These are phyloP conservation scores for Panicum virgatum DNA, from an alignment of 202 grass and related monocot genomes.

Conservation along the genomic window DNA sequence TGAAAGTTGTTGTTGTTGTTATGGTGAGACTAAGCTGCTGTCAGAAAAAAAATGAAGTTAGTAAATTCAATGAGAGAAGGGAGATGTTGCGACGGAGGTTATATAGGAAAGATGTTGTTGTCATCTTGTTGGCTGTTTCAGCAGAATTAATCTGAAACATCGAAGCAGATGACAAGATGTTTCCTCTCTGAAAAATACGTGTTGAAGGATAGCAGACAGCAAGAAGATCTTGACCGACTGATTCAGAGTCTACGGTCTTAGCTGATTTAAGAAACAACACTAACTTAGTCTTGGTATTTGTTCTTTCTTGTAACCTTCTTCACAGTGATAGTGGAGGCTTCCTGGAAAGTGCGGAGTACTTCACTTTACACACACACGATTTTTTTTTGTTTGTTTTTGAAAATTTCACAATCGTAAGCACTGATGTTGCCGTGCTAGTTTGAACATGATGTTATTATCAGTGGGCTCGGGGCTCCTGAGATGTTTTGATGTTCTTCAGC, in stretches of 20 bases:
- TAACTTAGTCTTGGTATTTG: neutral
- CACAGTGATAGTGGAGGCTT: neutral
- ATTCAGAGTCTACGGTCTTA: slow-evolving; percentile 37
- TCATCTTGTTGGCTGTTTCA: slow-evolving; percentile 17
- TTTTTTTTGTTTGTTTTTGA: neutral
- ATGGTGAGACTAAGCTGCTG: neutral
- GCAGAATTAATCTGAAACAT: slow-evolving; percentile 46
- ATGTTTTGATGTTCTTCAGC: neutral
- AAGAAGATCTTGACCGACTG: slow-evolving; percentile 24
- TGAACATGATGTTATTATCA: neutral
- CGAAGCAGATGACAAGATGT: slow-evolving; percentile 44
- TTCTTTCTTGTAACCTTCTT: slow-evolving; percentile 33
- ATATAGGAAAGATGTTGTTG: slow-evolving; percentile 28
- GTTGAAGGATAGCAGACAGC: slow-evolving; percentile 11
- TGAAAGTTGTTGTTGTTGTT: neutral
- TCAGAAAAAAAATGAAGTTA: neutral
- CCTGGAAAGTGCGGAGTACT: slow-evolving; percentile 34
- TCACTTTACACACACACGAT: neutral
- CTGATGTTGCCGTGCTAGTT: neutral
- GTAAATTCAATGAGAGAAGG: neutral
- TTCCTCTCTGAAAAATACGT: slow-evolving; percentile 36
- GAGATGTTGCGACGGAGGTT: neutral
- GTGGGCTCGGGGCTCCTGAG: neutral
- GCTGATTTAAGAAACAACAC: neutral
- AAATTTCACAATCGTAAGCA: neutral